Percentiles rank a stretch among this genome's conserved stretches.
Evolutionary conservation across 225 moss, liverwort and hornwort species (phyloP).

Genomic region (Rhytidiadelphus loreus): DNA sequence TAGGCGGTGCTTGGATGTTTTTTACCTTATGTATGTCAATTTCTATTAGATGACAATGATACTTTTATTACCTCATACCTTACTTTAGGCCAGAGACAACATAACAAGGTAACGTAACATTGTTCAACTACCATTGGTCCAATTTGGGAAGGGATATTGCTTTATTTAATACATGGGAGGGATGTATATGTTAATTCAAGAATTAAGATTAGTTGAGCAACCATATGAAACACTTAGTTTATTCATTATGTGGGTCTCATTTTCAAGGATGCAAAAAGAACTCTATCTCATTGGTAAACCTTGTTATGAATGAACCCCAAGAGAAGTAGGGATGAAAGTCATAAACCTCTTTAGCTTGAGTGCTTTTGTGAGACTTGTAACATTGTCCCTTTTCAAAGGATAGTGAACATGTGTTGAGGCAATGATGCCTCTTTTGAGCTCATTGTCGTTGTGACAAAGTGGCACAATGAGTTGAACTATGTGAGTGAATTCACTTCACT

Average conservation of each 20-base stretch:
- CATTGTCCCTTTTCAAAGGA: not conserved
- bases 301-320: no score
- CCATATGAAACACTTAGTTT: rapidly evolving
- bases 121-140: not conserved
- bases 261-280: not conserved
- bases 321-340: no score
- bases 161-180: not conserved
- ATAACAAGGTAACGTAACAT: not conserved
- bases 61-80: not conserved
- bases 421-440: no score
- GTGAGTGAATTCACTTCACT: not conserved
- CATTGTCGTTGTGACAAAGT: no score
- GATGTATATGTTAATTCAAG: not conserved
- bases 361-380: no score
- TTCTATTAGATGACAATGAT: rapidly evolving
- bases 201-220: rapidly evolving
- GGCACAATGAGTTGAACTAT: no score
- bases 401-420: no score
- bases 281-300: no score
- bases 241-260: rapidly evolving
- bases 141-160: not conserved
- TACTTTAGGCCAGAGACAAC: not conserved
- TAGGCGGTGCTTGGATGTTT: rapidly evolving
- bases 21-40: rapidly evolving
- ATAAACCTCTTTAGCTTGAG: rapidly evolving